Percentiles rank a stretch among this genome's conserved stretches.
Conservation (phyloP, 306 rosid species). For the Senna tora region DNA sequence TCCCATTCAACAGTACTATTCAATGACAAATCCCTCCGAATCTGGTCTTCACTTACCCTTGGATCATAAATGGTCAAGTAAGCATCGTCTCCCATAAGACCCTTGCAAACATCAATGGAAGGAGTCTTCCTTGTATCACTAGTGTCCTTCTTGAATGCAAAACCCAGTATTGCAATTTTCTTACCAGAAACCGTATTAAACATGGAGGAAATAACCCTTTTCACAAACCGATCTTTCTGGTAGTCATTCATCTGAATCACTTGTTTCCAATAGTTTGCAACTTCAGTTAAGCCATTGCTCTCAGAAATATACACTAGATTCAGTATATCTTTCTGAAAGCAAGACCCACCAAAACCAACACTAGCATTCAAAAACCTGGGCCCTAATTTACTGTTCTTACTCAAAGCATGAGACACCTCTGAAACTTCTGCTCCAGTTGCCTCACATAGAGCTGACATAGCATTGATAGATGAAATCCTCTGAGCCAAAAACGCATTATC, state of each 20-base stretch:
- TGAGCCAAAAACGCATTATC: slow-evolving; percentile 86
- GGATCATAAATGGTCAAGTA: slow-evolving; percentile 73
- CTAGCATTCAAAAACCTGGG: slow-evolving; percentile 71
- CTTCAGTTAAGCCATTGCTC: slow-evolving; percentile 76
- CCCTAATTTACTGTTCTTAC: slow-evolving; percentile 76
- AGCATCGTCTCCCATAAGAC: slow-evolving; percentile 72
- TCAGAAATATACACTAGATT: slow-evolving; percentile 81
- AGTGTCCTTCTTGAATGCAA: slow-evolving; percentile 85
- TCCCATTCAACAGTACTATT: slow-evolving; percentile 64
- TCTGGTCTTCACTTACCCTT: slow-evolving; percentile 62
- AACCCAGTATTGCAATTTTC: slow-evolving; percentile 76
- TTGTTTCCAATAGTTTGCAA: slow-evolving; percentile 78
- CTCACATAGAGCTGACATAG: slow-evolving; percentile 86
- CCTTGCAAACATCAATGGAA: slow-evolving; percentile 84
- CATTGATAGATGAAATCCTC: slow-evolving; percentile 81
- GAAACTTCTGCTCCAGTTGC: slow-evolving; percentile 82
- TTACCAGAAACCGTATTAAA: slow-evolving; percentile 83
- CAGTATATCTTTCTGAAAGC: slow-evolving; percentile 84
- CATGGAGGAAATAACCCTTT: slow-evolving; percentile 76
- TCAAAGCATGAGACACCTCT: slow-evolving; percentile 69
- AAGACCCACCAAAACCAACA: slow-evolving; percentile 93
- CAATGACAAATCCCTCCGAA: slow-evolving; percentile 61
- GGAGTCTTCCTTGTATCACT: slow-evolving; percentile 88
- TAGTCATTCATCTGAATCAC: slow-evolving; percentile 83
- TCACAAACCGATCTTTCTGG: slow-evolving; percentile 78